Base-by-base conservation (phyloP, 2,329 filamentous ascomycete genomes). In the Ophiostoma piceae region DNA sequence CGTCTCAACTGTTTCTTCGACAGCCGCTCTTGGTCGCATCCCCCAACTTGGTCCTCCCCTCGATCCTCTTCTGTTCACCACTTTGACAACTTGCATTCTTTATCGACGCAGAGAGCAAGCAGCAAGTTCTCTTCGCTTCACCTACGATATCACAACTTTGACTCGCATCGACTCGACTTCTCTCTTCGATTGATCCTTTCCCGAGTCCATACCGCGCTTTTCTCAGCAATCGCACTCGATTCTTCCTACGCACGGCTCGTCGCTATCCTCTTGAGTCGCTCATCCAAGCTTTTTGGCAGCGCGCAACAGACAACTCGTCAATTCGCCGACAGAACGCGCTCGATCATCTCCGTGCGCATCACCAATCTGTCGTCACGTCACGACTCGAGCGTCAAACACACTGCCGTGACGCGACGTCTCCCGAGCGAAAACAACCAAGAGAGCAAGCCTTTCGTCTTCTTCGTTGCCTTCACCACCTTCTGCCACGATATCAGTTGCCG, bases 241-340 rank as follows among this genome's bases (percentile, higher is more conserved):
- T 57, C 22, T 57, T 57, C n/a, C 9, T 16, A 26, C 51, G 22
- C 32, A 8, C 9, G 16, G n/a, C 19, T 65, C 62, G 35, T 22
- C 35, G 16, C 7, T 14, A 35, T 11, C 22, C 5, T 60, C 26
- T 47, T 60, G 66, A 32, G 43, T 54, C 62, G 8, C 41, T 62
- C 43, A 16, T 62, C 12, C 35, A 22, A 6, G 5, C 2, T 2
- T 19, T 39, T 11, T 14, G 19, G 12, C 7, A 22, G n/a, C 62
- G 62, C 62, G n/a, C 35, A 39, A 9, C 8, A 4, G 3, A 4
- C 32, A 12, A 8, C 2, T 22, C 35, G 11, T 65, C 32, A 65
- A 65, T 12, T 65, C n/a, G 62, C 16, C 62, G 16, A 22, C 62
- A 39, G 37, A 65, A 41, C 62, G 62, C 62, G 35, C 62, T 65